Evolutionary conservation across 2,329 filamentous ascomycete genomes (phyloP), one percentile per base, ranked within the genome.

Genomic region (Remersonia thermophila): DNA sequence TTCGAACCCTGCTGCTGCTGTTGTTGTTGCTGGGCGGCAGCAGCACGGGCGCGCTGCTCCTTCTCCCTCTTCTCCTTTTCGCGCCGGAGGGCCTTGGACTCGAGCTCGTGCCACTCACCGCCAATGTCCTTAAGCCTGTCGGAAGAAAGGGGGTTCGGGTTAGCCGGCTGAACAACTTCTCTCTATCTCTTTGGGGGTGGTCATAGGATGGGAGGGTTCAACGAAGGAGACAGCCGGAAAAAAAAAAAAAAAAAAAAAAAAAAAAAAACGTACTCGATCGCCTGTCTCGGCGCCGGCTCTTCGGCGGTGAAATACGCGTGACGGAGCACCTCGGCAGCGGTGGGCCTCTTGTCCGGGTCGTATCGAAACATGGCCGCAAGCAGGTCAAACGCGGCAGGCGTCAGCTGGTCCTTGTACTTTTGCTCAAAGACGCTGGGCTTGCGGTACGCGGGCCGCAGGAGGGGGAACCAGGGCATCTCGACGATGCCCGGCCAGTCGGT

Each of bases 91-190:
- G 86, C 87, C 62, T 98, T 98, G 38, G 85, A 93, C 62, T 98
- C 91, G 51, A 96, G 94, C 55, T 98, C 91, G 55, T 98, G 91
- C 91, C 91, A 98, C 51, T 98, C 91, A 15, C 91, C 91, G 49
- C 91, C 76, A 20, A 98, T 70, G 33, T 78, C 66, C 41, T 80
- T 77, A 33, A 98, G 71, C 51, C 82, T 83, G 44, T 40, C 14
- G 13, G 28, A 27, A 25, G 36, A 31, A 14, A 9, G 12, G 7
- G 25, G 7, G 7, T 27, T 27, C 17, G 46, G 8, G 53, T 65
- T 51, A 63, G 56, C 30, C n/a, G n/a, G n/a, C n/a, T n/a, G n/a
- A n/a, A n/a, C n/a, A n/a, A n/a, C n/a, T n/a, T n/a, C 43, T 20
- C 10, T 7, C 27, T 10, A 3, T 11, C 16, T 20, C 11, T 27